A percentile compares a stretch with the other conserved stretches of the same genome.
Conservation (phyloP, 2,329 filamentous ascomycete genomes). For the Westerdykella aurantiaca region DNA sequence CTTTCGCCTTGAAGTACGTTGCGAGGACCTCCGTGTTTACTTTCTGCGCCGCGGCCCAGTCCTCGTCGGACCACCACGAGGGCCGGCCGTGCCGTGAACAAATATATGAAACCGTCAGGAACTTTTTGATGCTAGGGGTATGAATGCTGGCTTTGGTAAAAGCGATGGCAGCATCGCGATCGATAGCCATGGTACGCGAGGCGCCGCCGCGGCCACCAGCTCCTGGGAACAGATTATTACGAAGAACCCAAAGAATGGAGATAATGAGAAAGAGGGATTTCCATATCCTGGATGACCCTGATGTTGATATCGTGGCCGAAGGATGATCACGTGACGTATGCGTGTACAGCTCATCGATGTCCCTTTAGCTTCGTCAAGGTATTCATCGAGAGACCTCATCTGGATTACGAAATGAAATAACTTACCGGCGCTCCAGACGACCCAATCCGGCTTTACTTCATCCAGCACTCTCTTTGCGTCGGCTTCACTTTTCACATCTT, state of each 20-base stretch:
- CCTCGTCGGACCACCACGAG: constrained; percentile 47
- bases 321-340: too few species aligned
- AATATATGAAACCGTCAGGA: constrained; percentile 51
- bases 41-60: constrained; percentile 43
- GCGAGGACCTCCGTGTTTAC: constrained; percentile 47
- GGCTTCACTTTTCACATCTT: constrained; percentile 59
- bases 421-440: constrained; percentile 63
- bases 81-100: constrained; percentile 46
- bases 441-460: constrained; percentile 57
- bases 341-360: too few species aligned
- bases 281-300: too few species aligned
- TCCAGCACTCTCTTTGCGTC: constrained; percentile 60
- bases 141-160: constrained; percentile 48
- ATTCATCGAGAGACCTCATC: background rate
- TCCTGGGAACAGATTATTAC: constrained; percentile 28
- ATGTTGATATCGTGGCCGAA: too few species aligned
- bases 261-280: background rate
- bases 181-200: constrained; percentile 47
- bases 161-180: constrained; percentile 50
- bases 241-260: background rate
- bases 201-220: constrained; percentile 52
- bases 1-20: constrained; percentile 50
- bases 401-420: background rate
- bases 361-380: too few species aligned
- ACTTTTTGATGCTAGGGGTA: constrained; percentile 45